phyloP scores from a whole-genome alignment of 129 eudicot genomes.

The Lonicera japonica region DNA sequence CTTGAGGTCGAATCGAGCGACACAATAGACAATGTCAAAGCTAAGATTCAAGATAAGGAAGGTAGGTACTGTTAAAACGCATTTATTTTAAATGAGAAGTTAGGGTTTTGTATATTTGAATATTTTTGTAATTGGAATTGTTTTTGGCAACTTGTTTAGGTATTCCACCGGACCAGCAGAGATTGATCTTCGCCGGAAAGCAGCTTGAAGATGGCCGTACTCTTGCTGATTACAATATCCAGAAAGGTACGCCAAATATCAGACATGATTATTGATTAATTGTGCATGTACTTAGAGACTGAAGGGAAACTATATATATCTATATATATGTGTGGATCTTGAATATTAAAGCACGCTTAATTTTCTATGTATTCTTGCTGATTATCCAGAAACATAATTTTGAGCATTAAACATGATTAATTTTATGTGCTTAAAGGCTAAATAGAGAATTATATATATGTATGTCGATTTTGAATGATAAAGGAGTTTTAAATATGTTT shows the following conservation, averaged over 20 bases:
- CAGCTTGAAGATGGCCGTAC: conserved; percentile 67
- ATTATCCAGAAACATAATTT: no score
- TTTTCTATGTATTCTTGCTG: no score
- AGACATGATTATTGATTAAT: no score
- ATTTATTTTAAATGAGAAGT: neutral
- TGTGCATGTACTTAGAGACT: no score
- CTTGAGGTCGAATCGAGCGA: conserved; percentile 68
- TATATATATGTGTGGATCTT: neutral
- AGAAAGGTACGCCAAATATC: conserved; percentile 21
- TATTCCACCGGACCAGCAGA: conserved; percentile 2
- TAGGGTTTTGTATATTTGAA: neutral
- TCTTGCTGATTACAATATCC: conserved; percentile 21
- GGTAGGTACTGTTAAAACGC: conserved; percentile 11
- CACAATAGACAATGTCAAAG: no score
- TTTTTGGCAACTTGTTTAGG: conserved; percentile 19
- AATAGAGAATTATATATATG: no score
- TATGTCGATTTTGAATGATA: no score
- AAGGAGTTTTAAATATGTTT: no score
- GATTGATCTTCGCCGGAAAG: conserved; percentile 15
- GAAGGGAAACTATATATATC: neutral
- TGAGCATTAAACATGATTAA: no score
- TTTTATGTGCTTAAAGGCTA: no score
- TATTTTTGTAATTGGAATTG: neutral
- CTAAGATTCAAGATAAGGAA: conserved; percentile 31
- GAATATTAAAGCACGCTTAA: no score